phyloP scores from a whole-genome alignment of 2,329 filamentous ascomycete species.

The Xylaria sp. region DNA sequence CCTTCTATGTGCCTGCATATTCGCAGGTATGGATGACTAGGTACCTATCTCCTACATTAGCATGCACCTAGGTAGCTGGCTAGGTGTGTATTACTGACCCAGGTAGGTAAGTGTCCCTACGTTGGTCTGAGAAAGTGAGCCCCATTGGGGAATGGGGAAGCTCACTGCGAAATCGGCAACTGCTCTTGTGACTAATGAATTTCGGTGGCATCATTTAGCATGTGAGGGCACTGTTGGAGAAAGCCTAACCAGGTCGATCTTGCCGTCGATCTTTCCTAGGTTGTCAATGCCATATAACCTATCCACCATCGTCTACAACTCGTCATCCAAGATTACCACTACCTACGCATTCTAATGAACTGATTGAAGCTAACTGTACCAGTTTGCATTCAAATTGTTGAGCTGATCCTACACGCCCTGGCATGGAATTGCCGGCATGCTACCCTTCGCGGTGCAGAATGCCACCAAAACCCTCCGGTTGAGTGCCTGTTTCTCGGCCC shows the following conservation, averaged over 20 bases:
- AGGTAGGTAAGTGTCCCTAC: background rate
- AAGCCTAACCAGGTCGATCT: background rate
- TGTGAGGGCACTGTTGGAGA: conserved; percentile 33
- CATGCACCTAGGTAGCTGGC: no score
- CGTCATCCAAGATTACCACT: background rate
- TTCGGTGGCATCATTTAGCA: conserved; percentile 25
- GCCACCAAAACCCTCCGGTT: conserved; percentile 53
- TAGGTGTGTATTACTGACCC: background rate
- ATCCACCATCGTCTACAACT: background rate
- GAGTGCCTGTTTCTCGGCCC: conserved; percentile 32
- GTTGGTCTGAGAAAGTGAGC: background rate
- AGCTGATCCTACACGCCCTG: conserved; percentile 34
- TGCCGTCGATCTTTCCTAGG: background rate
- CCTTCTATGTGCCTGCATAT: no score
- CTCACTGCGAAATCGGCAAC: conserved; percentile 39
- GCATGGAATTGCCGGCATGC: conserved; percentile 56
- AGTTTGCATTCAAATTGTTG: background rate
- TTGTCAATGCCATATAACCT: background rate
- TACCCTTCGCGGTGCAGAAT: conserved; percentile 59
- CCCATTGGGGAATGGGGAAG: background rate
- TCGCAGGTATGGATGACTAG: no score
- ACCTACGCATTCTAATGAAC: background rate
- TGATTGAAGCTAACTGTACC: background rate
- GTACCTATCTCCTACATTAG: no score
- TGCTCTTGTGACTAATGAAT: conserved; percentile 37